Percentiles rank a stretch among this genome's conserved stretches.
Evolutionary conservation across 164 flowering plant genomes (phyloP).

Genomic region (Akebia trifoliata): DNA sequence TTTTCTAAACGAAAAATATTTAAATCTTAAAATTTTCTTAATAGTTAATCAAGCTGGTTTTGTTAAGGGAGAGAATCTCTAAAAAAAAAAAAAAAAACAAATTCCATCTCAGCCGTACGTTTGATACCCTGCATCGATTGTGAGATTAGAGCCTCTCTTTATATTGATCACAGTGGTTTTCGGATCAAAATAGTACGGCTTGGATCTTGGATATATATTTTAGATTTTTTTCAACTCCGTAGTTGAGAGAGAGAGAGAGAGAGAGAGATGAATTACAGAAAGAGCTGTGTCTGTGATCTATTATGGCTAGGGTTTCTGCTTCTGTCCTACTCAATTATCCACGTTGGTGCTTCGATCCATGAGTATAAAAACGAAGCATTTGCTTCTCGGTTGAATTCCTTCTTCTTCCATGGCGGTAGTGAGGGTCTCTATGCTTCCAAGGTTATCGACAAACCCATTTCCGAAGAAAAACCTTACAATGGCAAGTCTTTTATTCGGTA

Average conservation of each 20-base stretch:
- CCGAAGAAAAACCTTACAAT: constrained; percentile 27
- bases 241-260: constrained; percentile 3
- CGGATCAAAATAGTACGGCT: no score
- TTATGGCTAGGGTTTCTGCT: constrained; percentile 20
- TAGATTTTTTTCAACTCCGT: no score
- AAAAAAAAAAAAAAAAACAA: no score
- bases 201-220: neutral
- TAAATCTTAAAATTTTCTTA: no score
- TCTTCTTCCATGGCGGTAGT: constrained; percentile 88
- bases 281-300: neutral
- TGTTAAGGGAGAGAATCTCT: no score
- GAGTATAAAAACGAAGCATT: constrained; percentile 55
- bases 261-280: constrained; percentile 5
- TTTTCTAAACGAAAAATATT: no score
- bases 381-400: constrained; percentile 44
- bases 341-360: constrained; percentile 55
- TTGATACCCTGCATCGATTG: no score
- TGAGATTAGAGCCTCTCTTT: no score
- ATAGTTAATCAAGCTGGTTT: no score
- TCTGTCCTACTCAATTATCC: neutral
- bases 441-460: constrained; percentile 9
- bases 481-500: constrained; percentile 80
- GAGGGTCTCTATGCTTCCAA: constrained; percentile 78
- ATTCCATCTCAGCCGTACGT: no score
- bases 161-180: no score